Evolutionary conservation across 805 yeast species (phyloP), one percentile per base, ranked within the genome.

Genomic region (Ogataea salicorniae): DNA sequence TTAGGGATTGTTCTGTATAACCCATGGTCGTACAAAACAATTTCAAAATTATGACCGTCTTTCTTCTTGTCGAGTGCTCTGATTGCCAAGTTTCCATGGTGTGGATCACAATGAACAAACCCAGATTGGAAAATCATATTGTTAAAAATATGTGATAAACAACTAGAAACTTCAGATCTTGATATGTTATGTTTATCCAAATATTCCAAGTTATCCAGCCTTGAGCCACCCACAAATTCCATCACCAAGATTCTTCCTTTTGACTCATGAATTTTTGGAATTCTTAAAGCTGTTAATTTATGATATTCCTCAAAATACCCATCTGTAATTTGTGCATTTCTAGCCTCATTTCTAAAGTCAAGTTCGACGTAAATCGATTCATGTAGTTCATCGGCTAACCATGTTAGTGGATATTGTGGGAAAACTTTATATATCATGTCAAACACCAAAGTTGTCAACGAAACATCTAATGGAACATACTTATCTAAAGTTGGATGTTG

Each of bases 91-190:
- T 94, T 94, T 0, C 99, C 99, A 11, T 96, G 96, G 64, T 94
- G 99, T 1, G 99, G 99, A 64, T 94, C 99, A 69, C 99, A 94
- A 64, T 94, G 99, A 39, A 94, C 78, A 20, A 89, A 96, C 26
- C 81, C 83, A 0, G 97, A 95, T 2, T 95, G 84, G 70, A 94
- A 94, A 37, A 94, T 89, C 99, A 94, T 94, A 60, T 81, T 83
- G 70, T 92, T 88, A 72, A 94, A 94, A 29, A 89, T 83, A 57
- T 92, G 96, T 0, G 97, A 81, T 36, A 94, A 72, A 62, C 97
- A 92, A 6, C 83, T 70, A 2, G 95, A 83, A 8, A 94, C 95
- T 52, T 87, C 86, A 0, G 84, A 77, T 22, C 95, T 71, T 18
- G 87, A 79, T 42, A 94, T 88, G 36, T 76, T 58, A 60, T 89